A percentile compares a stretch with the other conserved stretches of the same genome.
phyloP scores from a whole-genome alignment of 805 yeast species.

The Lipomyces chichibuensis region DNA sequence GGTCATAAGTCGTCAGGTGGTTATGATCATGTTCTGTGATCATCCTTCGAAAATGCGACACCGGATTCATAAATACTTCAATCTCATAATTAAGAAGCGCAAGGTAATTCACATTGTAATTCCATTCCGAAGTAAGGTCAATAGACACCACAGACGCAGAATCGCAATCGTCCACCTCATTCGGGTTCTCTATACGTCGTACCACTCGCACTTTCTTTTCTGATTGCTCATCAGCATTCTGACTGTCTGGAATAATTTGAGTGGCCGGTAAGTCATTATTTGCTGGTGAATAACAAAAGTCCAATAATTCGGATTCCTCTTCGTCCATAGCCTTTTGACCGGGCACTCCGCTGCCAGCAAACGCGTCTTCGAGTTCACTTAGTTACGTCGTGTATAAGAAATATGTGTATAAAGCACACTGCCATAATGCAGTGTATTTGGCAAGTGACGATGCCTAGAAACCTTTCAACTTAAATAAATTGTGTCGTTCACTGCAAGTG shows the following conservation, averaged over 20 bases:
- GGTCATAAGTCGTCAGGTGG: neutral
- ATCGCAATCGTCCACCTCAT: neutral
- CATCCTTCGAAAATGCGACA: neutral
- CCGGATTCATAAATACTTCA: conserved; percentile 25
- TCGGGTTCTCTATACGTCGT: neutral
- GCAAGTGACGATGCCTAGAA: neutral
- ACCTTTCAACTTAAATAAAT: too few relatives aligned
- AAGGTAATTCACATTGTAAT: conserved; percentile 21
- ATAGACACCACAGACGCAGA: conserved; percentile 6
- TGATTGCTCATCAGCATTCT: neutral
- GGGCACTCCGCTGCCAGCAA: neutral
- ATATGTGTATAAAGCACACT: neutral
- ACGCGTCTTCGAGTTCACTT: neutral
- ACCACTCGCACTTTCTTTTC: neutral
- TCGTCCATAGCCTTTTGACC: neutral
- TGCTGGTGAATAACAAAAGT: neutral
- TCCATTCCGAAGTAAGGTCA: neutral
- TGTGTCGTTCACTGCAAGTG: neutral
- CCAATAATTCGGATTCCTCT: neutral
- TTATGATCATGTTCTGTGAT: neutral
- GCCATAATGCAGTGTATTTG: neutral
- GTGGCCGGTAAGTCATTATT: neutral
- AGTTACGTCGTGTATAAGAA: neutral
- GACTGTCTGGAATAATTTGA: neutral
- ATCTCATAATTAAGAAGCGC: conserved; percentile 24